phyloP scores from a whole-genome alignment of 352 stramenopile genomes.

The Bremia lactucae region DNA sequence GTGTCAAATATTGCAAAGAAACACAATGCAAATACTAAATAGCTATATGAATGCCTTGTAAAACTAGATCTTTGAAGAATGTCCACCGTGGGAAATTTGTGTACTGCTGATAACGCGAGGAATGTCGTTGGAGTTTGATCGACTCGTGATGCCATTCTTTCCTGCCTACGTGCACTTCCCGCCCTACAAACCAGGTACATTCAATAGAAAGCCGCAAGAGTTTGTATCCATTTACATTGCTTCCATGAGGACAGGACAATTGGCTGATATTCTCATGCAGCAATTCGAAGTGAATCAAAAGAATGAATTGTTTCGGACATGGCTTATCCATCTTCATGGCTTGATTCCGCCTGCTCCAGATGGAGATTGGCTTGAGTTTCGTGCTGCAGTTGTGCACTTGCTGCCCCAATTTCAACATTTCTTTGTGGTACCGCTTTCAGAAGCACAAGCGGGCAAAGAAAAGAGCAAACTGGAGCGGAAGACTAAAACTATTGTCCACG shows the following conservation, averaged over 20 bases:
- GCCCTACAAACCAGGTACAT: slow-evolving; percentile 43
- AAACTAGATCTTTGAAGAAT: slow-evolving; percentile 33
- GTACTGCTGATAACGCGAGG: slow-evolving; percentile 57
- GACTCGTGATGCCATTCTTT: slow-evolving; percentile 37
- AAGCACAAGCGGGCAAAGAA: slow-evolving; percentile 4
- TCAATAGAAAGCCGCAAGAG: slow-evolving; percentile 7
- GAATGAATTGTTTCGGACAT: slow-evolving; percentile 37
- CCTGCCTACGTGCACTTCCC: slow-evolving; percentile 47
- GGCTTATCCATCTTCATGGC: slow-evolving; percentile 37
- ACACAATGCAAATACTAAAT: background rate
- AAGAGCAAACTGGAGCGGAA: slow-evolving; percentile 27
- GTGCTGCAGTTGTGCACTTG: slow-evolving; percentile 36
- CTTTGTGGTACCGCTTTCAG: slow-evolving; percentile 9
- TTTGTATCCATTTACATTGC: slow-evolving; percentile 3
- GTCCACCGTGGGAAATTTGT: slow-evolving; percentile 38
- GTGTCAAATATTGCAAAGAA: background rate
- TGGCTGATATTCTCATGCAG: slow-evolving; percentile 48
- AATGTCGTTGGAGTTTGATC: slow-evolving; percentile 59
- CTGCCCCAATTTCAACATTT: slow-evolving; percentile 36
- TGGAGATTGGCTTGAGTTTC: slow-evolving; percentile 61
- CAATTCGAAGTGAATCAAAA: slow-evolving; percentile 34
- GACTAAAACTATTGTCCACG: slow-evolving; percentile 25
- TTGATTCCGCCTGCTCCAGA: slow-evolving; percentile 34
- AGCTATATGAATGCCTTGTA: slow-evolving; percentile 3
- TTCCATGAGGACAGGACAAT: slow-evolving; percentile 24